Base-by-base conservation (phyloP, 768 basidiomycete species). In the Cystobasidium tubakii region DNA sequence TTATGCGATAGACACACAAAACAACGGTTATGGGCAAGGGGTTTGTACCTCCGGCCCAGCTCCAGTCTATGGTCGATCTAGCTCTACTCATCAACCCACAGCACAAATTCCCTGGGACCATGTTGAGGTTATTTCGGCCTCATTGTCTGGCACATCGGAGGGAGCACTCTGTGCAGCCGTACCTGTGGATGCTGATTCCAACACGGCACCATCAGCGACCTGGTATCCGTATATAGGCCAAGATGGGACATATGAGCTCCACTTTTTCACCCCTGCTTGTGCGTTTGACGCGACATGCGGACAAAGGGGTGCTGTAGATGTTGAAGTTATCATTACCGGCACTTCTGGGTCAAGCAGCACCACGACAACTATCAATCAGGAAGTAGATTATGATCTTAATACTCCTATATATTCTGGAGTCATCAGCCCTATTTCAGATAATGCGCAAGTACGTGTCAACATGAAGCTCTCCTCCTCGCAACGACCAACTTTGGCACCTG, bases 161-260 rank as follows among this genome's bases (percentile, higher is more conserved):
- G 84, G 84, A 1, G 88, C 93, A 57, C 85, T 93, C 21, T 85
- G 88, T 27, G 85, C 92, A 19, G 83, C 83, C 0, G 85, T 92
- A 15, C 77, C 83, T 34, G 88, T 89, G 36, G 88, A 87, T 19
- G 88, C 89, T 0, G 77, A 87, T 0, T 72, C 87, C 1, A 79
- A 85, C 0, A 81, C 85, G 33, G 86, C 86, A n/a, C 91, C 96
- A 17, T 87, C 85, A 42, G 86, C 95, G 80, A 93, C 90, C 0
- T 96, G 91, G 89, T 85, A 86, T 81, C 94, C 94, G 0, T 92
- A 91, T 78, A 88, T 98, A n/a, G 91, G 91, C 0, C 89, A 90
- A 12, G 85, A 90, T 1, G 96, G 93, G 36, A 83, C 86, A 74
- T 99, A 99, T 81, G 86, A 88, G 50, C 84, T 98, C 76, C 90